Conservation (phyloP, 257 asterid species). For the Anisodus acutangulus region DNA sequence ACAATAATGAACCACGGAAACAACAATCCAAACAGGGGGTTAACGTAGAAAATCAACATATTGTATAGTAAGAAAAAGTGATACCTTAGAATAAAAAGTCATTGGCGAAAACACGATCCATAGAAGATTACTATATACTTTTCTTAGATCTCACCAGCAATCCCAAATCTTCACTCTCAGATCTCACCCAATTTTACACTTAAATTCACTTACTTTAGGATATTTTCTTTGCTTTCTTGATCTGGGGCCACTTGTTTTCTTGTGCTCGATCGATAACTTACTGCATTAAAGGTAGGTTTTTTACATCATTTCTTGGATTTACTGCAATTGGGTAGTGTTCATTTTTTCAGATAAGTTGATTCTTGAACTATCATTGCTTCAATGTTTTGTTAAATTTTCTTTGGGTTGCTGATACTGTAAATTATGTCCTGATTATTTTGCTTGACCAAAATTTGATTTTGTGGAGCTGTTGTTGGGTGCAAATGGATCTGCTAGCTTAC, state of each 20-base stretch:
- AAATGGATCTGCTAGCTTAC: conserved; percentile 9
- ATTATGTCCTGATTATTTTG: background rate
- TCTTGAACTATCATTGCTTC: background rate
- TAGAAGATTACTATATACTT: conserved; percentile 19
- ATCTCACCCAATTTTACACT: background rate
- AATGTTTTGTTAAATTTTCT: background rate
- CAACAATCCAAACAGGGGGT: too few species aligned
- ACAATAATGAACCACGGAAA: too few species aligned
- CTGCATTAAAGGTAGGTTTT: background rate
- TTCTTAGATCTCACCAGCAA: conserved; percentile 27
- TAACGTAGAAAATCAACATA: too few species aligned
- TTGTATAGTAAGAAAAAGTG: background rate
- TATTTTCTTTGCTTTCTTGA: background rate
- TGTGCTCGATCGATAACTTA: background rate
- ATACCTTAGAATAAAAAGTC: background rate
- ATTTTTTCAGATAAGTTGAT: background rate
- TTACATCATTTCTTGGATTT: conserved; percentile 13
- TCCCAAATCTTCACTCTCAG: conserved; percentile 21
- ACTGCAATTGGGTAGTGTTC: conserved; percentile 20
- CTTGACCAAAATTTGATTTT: conserved; percentile 3
- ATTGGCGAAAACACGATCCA: background rate
- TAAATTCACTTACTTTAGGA: conserved; percentile 10
- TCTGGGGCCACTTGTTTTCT: conserved; percentile 16
- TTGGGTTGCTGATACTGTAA: background rate
- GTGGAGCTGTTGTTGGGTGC: background rate